Evolutionary conservation across 257 asterid genomes (phyloP).

Genomic region (Solanum sitiens): DNA sequence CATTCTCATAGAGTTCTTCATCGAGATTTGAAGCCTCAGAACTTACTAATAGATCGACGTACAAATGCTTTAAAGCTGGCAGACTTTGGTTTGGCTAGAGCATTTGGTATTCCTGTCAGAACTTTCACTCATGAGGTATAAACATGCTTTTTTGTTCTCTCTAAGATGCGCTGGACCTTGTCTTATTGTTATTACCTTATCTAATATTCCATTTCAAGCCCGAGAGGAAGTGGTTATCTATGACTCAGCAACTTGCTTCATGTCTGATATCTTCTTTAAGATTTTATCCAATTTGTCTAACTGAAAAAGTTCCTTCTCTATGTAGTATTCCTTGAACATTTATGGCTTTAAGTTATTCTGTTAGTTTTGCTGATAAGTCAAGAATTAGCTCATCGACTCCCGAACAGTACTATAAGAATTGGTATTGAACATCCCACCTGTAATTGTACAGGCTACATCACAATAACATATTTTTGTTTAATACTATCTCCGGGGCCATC

Average conservation of each 20-base stretch:
- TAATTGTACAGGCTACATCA: background rate
- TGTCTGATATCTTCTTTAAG: background rate
- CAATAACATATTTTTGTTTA: background rate
- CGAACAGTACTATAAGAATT: background rate
- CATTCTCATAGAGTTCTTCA: constrained; percentile 95
- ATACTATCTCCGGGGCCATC: background rate
- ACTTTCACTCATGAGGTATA: constrained; percentile 86
- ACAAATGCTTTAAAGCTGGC: constrained; percentile 88
- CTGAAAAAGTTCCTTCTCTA: background rate
- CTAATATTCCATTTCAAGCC: background rate
- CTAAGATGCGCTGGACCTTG: background rate
- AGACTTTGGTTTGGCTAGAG: constrained; percentile 96
- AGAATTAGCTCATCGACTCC: background rate
- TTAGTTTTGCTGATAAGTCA: background rate
- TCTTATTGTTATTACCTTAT: background rate
- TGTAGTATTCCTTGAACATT: background rate
- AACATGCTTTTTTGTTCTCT: background rate
- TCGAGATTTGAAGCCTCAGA: constrained; percentile 93
- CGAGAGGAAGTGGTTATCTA: background rate
- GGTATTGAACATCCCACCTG: background rate
- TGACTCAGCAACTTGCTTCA: background rate
- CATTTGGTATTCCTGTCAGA: constrained; percentile 96
- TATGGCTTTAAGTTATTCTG: background rate
- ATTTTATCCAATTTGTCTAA: background rate
- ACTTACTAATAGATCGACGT: constrained; percentile 82